Conservation (phyloP, 345 rosid species). For the Moringa oleifera region DNA sequence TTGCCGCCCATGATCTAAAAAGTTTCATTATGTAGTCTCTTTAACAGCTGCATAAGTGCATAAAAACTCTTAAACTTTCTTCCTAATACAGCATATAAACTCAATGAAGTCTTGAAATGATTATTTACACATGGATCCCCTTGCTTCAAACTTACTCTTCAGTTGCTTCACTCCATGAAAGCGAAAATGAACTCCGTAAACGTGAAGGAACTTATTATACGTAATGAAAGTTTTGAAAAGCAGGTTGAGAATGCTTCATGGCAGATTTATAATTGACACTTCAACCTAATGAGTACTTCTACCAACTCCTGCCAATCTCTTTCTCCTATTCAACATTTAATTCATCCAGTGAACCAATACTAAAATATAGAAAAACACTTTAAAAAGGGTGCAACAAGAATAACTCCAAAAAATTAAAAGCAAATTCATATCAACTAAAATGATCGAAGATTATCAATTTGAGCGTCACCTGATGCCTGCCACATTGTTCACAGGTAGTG, state of each 20-base stretch:
- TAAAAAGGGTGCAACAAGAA: neutral
- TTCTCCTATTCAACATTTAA: neutral
- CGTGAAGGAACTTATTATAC: too few relatives aligned
- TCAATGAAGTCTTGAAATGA: neutral
- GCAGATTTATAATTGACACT: neutral
- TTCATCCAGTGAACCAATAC: too few relatives aligned
- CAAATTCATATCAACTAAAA: neutral
- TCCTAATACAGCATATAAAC: neutral
- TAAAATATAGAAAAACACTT: neutral
- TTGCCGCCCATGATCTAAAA: too few relatives aligned
- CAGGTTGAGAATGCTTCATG: too few relatives aligned
- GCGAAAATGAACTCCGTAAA: too few relatives aligned
- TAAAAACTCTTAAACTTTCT: neutral
- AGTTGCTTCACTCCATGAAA: too few relatives aligned
- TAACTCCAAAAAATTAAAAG: neutral
- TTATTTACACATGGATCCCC: neutral
- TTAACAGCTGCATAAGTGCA: too few relatives aligned
- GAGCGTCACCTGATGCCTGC: slow-evolving; percentile 63
- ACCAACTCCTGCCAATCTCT: neutral
- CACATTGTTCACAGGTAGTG: slow-evolving; percentile 72
- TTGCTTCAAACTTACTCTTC: neutral
- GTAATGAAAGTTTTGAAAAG: too few relatives aligned
- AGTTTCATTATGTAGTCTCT: too few relatives aligned
- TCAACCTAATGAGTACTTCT: neutral
- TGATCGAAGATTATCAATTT: neutral